These are phyloP conservation scores for Morella rubra DNA, from an alignment of 306 rosid species.

Conservation along the genomic window DNA sequence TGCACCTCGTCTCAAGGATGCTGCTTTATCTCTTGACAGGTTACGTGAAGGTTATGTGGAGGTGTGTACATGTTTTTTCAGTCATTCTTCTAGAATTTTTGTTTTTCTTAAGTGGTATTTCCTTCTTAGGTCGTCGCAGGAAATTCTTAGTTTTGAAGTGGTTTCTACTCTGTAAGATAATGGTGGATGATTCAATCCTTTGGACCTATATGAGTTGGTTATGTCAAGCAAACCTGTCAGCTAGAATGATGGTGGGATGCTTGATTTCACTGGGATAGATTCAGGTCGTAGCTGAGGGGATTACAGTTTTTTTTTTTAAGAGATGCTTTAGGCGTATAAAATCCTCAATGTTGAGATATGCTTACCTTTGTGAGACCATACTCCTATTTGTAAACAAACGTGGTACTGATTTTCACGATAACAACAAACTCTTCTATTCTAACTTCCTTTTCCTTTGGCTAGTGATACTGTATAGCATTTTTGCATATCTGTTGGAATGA, in stretches of 20 bases:
- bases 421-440: conserved; percentile 5
- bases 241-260: no score
- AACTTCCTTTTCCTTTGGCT: conserved; percentile 2
- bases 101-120: not conserved
- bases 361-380: not conserved
- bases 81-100: not conserved
- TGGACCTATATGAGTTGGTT: not conserved
- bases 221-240: not conserved
- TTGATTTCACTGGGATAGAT: no score
- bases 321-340: conserved; percentile 8
- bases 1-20: conserved; percentile 94
- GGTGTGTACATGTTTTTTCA: conserved; percentile 47
- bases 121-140: not conserved
- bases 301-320: not conserved
- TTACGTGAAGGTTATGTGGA: conserved; percentile 82
- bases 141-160: not conserved
- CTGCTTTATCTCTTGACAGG: conserved; percentile 75
- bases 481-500: not conserved
- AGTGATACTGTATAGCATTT: not conserved
- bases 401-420: not conserved
- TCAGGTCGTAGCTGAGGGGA: no score
- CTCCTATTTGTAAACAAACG: not conserved
- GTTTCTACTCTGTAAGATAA: conserved; percentile 5
- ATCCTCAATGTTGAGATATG: not conserved
- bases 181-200: conserved; percentile 6